Evolutionary conservation across 441 rosid genomes (phyloP).

Genomic region (Flueggea neowawraea): DNA sequence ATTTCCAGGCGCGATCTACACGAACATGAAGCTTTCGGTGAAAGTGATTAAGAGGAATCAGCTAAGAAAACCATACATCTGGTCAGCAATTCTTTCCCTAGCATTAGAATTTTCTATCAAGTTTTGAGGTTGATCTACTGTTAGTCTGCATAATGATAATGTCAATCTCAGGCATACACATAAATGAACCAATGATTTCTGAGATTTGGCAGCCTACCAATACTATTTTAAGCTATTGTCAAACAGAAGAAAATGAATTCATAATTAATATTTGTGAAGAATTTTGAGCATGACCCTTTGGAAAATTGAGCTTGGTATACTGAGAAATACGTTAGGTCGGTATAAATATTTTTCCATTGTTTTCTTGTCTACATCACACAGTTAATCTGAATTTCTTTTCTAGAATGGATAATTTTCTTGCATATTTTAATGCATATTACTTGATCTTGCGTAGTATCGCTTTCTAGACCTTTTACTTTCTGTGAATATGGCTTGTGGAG

Average conservation of each 20-base stretch:
- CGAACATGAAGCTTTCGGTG: too few relatives aligned
- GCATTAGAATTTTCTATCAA: too few relatives aligned
- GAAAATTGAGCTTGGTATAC: not conserved
- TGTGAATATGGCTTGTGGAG: too few relatives aligned
- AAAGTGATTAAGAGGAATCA: too few relatives aligned
- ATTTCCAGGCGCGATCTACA: too few relatives aligned
- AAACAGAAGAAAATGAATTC: not conserved
- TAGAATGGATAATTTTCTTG: not conserved
- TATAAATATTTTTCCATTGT: not conserved
- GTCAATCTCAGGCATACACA: not conserved
- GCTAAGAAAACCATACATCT: too few relatives aligned
- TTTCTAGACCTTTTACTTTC: not conserved
- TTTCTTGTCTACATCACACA: too few relatives aligned
- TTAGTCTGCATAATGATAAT: too few relatives aligned
- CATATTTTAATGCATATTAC: not conserved
- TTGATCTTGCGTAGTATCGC: not conserved
- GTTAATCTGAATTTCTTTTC: too few relatives aligned
- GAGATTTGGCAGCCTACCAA: slow-evolving; percentile 8
- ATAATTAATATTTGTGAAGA: not conserved
- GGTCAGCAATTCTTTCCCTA: too few relatives aligned
- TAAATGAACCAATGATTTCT: not conserved
- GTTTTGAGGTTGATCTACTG: too few relatives aligned
- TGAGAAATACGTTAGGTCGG: not conserved
- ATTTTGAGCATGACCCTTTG: not conserved
- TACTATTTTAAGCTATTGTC: not conserved